Evolutionary conservation across 495 filamentous ascomycete species (phyloP).

Genomic region (Glutinoglossum americanum): DNA sequence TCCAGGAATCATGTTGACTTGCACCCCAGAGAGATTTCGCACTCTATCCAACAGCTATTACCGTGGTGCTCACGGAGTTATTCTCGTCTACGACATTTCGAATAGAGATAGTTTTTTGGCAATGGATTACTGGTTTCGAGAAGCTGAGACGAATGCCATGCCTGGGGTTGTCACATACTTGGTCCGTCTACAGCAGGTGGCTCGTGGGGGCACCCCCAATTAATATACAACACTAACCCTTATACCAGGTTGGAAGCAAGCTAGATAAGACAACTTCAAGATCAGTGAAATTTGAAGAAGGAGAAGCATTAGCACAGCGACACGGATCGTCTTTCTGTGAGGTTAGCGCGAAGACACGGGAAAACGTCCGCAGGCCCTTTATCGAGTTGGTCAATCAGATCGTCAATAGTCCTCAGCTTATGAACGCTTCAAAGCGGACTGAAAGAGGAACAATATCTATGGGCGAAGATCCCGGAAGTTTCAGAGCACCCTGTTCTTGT

Average conservation of each 20-base stretch:
- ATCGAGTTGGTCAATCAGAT: slow-evolving; percentile 31
- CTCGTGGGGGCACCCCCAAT: not conserved
- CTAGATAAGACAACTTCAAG: slow-evolving; percentile 27
- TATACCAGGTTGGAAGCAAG: slow-evolving; percentile 28
- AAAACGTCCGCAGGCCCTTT: slow-evolving; percentile 31
- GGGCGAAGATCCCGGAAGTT: not conserved
- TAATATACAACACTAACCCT: not conserved
- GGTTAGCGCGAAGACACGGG: slow-evolving; percentile 30
- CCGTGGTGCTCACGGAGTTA: slow-evolving; percentile 35
- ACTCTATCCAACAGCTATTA: slow-evolving; percentile 39
- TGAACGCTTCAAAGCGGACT: slow-evolving; percentile 12
- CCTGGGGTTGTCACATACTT: slow-evolving; percentile 30
- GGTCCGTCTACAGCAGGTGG: slow-evolving; percentile 13
- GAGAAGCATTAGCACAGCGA: slow-evolving; percentile 24
- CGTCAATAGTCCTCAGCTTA: slow-evolving; percentile 22
- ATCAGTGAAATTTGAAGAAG: slow-evolving; percentile 29
- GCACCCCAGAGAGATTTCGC: slow-evolving; percentile 33
- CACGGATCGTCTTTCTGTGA: slow-evolving; percentile 31
- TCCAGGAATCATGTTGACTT: not conserved
- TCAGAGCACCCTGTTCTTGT: not conserved
- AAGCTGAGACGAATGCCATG: slow-evolving; percentile 29
- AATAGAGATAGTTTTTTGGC: slow-evolving; percentile 29
- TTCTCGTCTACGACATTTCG: slow-evolving; percentile 38
- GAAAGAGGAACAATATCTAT: slow-evolving; percentile 9
- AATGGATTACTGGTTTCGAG: slow-evolving; percentile 38